A percentile compares a stretch with the other conserved stretches of the same genome.
Conservation (phyloP, 257 asterid species). For the Scutellaria baicalensis region DNA sequence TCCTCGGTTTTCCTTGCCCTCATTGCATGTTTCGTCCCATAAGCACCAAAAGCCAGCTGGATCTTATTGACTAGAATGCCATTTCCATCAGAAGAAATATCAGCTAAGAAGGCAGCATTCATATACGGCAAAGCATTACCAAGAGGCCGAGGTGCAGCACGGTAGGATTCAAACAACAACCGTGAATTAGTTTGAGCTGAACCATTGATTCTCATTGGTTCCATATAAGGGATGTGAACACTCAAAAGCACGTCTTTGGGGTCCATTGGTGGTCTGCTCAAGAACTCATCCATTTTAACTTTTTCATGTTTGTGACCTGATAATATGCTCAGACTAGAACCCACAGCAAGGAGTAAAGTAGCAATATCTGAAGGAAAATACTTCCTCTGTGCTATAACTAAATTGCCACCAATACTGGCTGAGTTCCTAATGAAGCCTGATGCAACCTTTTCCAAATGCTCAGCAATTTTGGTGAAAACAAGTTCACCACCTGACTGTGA, state of each 20-base stretch:
- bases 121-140: constrained; percentile 15
- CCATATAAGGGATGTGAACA: constrained; percentile 3
- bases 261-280: constrained; percentile 8
- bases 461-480: constrained; percentile 6
- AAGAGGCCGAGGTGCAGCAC: constrained; percentile 18
- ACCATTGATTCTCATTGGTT: background rate
- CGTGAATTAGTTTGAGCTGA: background rate
- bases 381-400: constrained; percentile 11
- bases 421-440: constrained; percentile 11
- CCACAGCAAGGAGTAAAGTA: constrained; percentile 15
- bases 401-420: constrained; percentile 18
- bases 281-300: constrained; percentile 5
- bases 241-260: constrained; percentile 1
- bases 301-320: background rate
- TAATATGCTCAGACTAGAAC: constrained; percentile 10
- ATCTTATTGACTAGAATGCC: background rate
- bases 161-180: constrained; percentile 5
- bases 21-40: constrained; percentile 9
- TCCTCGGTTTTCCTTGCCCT: constrained; percentile 15
- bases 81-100: background rate
- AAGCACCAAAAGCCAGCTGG: constrained; percentile 16
- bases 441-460: constrained; percentile 16
- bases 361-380: constrained; percentile 16
- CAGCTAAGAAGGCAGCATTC: constrained; percentile 17
- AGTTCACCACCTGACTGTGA: background rate